Base-by-base conservation (phyloP, 2,329 filamentous ascomycete species). In the Hortaea werneckii region DNA sequence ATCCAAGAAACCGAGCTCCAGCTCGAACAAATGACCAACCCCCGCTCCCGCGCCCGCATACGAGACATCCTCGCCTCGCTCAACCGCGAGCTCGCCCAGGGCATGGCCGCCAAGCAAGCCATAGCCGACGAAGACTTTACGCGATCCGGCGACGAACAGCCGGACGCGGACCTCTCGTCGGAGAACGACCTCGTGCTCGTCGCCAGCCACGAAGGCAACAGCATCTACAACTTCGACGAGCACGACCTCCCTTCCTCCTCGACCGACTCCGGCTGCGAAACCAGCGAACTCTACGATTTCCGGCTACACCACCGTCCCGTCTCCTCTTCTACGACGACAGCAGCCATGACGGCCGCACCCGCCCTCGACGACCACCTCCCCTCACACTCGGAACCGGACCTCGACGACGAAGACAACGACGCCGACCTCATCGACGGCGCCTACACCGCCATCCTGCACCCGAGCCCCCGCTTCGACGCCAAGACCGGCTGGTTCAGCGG, bases 1-100 rank as follows among this genome's bases (percentile, higher is more conserved):
- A 62, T 63, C 26, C 54, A 58, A 29, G 60, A 60, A 34, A 55
- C 57, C 13, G 62, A 65, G 45, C 48, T 64, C 12, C 59, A 64
- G 32, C 58, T 65, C 30, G 62, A 65, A 41, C 57, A 58, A 29
- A 54, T 56, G 28, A 44, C 52, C 32, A 64, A 56, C 41, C 50
- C 56, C 2, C 63, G 58, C 41, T 54, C 55, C 12, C 55, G 54
- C 28, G 52, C 52, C 13, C 55, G 55, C 8, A 48, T 65, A 7
- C 61, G 61, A 26, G 59, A 62, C 9, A 54, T 58, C 9, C 54
- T 65, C 9, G 55, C 59, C 13, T 50, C 42, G 3, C 51, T 65
- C 10, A 63, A 63, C 46, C 55, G 58, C 26, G 55, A 62, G 34
- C 57, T 65, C 11, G 54, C 59, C 11, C 57, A 56, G n/a, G 56